These are phyloP conservation scores for Geranium brycei DNA, from an alignment of 345 rosid genomes.

Conservation along the genomic window DNA sequence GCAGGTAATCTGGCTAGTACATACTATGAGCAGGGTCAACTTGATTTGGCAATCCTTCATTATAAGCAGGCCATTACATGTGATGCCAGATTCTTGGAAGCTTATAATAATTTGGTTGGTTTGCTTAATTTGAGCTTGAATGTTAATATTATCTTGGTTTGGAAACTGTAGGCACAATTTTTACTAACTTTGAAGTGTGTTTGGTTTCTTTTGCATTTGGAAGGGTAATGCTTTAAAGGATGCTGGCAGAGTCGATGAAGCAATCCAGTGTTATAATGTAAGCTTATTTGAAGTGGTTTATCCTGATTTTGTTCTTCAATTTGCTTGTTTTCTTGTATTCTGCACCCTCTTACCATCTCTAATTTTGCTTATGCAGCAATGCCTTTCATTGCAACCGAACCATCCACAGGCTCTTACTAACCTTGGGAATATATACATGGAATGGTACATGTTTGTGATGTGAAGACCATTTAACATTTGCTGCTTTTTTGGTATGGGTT, in stretches of 20 bases:
- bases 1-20: constrained; percentile 87
- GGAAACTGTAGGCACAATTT: too few relatives aligned
- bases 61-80: constrained; percentile 75
- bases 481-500: neutral
- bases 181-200: too few relatives aligned
- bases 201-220: constrained; percentile 4
- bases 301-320: neutral
- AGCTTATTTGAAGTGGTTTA: constrained; percentile 7
- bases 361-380: constrained; percentile 53
- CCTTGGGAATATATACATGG: constrained; percentile 96
- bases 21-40: constrained; percentile 76
- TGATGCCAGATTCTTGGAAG: constrained; percentile 87
- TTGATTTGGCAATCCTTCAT: constrained; percentile 75
- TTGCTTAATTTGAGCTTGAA: neutral
- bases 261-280: constrained; percentile 87
- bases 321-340: neutral
- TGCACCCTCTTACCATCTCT: constrained; percentile 8
- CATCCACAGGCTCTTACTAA: constrained; percentile 98
- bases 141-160: too few relatives aligned
- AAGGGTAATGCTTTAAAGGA: constrained; percentile 98
- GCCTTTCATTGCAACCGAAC: constrained; percentile 72
- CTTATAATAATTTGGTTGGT: constrained; percentile 90
- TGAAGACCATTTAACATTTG: too few relatives aligned
- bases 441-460: constrained; percentile 42
- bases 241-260: constrained; percentile 83